Evolutionary conservation across 306 rosid genomes (phyloP).

Genomic region (Sicyos edulis): DNA sequence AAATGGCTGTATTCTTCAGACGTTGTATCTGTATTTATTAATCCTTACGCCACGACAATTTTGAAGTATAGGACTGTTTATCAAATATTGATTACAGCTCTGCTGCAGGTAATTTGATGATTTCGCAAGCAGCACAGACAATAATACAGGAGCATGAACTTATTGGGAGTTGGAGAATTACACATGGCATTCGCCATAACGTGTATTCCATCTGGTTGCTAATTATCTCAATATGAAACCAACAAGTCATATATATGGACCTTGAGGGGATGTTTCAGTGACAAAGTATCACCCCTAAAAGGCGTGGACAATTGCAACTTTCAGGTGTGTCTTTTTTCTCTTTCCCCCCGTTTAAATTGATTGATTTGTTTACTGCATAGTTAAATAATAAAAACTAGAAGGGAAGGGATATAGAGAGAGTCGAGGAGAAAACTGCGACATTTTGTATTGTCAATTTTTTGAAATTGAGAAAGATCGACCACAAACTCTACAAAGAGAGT

Average conservation of each 20-base stretch:
- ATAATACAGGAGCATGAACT: constrained; percentile 21
- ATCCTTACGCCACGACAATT: no score
- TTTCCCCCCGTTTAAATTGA: background rate
- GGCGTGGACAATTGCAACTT: background rate
- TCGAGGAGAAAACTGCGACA: no score
- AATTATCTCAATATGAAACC: constrained; percentile 87
- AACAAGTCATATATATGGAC: background rate
- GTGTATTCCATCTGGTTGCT: constrained; percentile 84
- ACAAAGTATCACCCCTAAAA: constrained; percentile 51
- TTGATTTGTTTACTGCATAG: background rate
- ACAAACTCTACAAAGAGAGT: no score
- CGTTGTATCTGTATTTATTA: no score
- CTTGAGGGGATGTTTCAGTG: constrained; percentile 83
- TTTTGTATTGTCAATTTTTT: no score
- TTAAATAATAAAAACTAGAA: background rate
- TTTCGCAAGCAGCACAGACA: constrained; percentile 3
- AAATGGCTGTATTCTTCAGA: no score
- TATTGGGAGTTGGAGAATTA: constrained; percentile 77
- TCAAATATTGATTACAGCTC: background rate
- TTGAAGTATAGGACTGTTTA: background rate
- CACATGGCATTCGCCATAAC: constrained; percentile 76
- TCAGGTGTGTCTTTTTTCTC: background rate
- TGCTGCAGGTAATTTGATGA: background rate
- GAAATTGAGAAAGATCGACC: no score
- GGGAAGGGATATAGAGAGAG: no score